Evolutionary conservation across 2,329 filamentous ascomycete species (phyloP), one percentile per base, ranked within the genome.

Genomic region (Diaporthe sp.): DNA sequence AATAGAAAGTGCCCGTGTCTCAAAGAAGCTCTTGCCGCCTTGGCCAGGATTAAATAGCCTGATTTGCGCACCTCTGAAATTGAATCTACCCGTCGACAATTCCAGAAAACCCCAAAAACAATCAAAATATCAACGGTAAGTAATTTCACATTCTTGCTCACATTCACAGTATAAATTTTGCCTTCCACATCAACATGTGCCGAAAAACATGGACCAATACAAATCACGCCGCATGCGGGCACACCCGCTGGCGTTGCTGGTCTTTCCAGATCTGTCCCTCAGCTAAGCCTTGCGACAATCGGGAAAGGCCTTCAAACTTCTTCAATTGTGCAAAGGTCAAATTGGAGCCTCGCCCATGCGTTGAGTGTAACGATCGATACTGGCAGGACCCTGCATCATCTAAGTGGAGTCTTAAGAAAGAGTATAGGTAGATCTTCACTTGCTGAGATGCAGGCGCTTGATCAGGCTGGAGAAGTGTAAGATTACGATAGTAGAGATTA

Each of bases 261-360:
- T 39, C 22, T 2, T 68, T 68, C 20, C 12, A 68, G 22, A 68
- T 68, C 12, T 68, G 63, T 20, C 63, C 63, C 28, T 37, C 31
- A n/a, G 28, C 10, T 28, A n/a, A 68, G 12, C 31, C 63, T 10
- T 68, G 63, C 44, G 28, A 37, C 2, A 2, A 25, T 25, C 63
- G 63, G 51, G 17, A 37, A 8, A 25, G 22, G 1, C 63, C 63
- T 39, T 17, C 22, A 15, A 51, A 68, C 31, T 51, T 17, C 8
- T 68, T 39, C 15, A 10, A 13, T 8, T n/a, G 4, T 25, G 31
- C 5, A 9, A 51, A 12, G 5, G 4, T 61, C n/a, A 68, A 68
- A 22, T 37, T 51, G 4, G 63, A 51, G 15, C 47, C 44, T 2
- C 22, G 44, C 10, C 63, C 63, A 2, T 68, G 63, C 22, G 12